A percentile compares a stretch with the other conserved stretches of the same genome.
phyloP scores from a whole-genome alignment of 2,329 filamentous ascomycete species.

The Colletotrichum plurivorum region DNA sequence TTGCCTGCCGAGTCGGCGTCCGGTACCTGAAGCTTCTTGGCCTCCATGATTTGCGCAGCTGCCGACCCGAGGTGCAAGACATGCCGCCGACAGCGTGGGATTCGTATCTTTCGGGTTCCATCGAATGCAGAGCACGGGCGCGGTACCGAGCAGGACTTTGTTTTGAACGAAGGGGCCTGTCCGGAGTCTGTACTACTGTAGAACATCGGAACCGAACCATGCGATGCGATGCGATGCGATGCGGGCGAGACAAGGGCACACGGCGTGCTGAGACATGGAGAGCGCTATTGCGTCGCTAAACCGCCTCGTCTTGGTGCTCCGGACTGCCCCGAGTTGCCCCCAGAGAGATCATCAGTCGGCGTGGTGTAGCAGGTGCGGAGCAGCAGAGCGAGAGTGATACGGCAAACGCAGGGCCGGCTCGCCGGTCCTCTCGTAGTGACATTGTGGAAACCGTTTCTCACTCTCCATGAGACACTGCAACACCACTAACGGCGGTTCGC shows the following conservation, averaged over 20 bases:
- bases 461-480: conserved; percentile 24
- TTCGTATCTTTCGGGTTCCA: conserved; percentile 21
- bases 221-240: neutral
- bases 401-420: neutral
- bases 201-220: neutral
- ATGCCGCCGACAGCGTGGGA: conserved; percentile 8
- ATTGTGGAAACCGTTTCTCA: conserved; percentile 20
- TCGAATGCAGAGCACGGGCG: conserved; percentile 3
- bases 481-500: conserved; percentile 18
- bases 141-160: neutral
- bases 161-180: too few relatives aligned
- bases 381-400: neutral
- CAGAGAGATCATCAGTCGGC: neutral
- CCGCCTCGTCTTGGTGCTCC: conserved; percentile 25
- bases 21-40: conserved; percentile 17
- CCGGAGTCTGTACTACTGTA: neutral
- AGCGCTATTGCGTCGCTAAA: conserved; percentile 10
- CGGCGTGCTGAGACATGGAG: conserved; percentile 9
- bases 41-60: conserved; percentile 22
- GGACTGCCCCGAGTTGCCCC: neutral
- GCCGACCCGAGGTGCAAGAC: conserved; percentile 12
- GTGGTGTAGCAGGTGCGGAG: conserved; percentile 14
- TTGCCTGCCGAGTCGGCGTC: conserved; percentile 22
- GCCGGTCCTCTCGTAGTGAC: conserved; percentile 8
- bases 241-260: conserved; percentile 1